Conservation (phyloP, 2,329 filamentous ascomycete species). For the Fusarium verrucosum region DNA sequence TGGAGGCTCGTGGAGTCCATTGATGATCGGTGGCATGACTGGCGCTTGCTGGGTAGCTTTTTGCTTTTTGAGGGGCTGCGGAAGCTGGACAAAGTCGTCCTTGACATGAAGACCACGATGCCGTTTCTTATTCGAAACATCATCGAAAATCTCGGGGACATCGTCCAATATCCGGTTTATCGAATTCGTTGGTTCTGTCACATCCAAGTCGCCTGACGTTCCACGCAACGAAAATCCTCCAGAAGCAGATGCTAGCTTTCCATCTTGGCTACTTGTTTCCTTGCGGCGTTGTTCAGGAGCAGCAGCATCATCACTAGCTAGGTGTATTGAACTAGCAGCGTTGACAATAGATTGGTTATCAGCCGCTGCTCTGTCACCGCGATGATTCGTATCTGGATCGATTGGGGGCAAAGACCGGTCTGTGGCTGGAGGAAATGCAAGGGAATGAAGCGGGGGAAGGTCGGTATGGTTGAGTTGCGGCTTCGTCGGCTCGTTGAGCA, state of each 20-base stretch:
- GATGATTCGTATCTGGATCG: slow-evolving; percentile 59
- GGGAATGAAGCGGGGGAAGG: slow-evolving; percentile 63
- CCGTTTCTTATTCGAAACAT: slow-evolving; percentile 64
- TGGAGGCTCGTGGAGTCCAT: slow-evolving; percentile 69
- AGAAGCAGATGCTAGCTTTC: slow-evolving; percentile 37
- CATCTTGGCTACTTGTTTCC: slow-evolving; percentile 37
- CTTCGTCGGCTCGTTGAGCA: slow-evolving; percentile 66
- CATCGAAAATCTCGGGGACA: slow-evolving; percentile 54
- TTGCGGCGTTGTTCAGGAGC: slow-evolving; percentile 37
- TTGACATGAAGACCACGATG: slow-evolving; percentile 58
- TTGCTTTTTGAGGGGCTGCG: slow-evolving; percentile 71
- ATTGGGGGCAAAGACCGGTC: slow-evolving; percentile 62
- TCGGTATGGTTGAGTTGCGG: slow-evolving; percentile 61
- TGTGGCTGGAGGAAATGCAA: slow-evolving; percentile 55
- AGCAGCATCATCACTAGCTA: slow-evolving; percentile 35
- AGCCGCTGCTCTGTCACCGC: slow-evolving; percentile 48
- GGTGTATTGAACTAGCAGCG: slow-evolving; percentile 27
- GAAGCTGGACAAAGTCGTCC: slow-evolving; percentile 71
- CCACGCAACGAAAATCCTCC: slow-evolving; percentile 52
- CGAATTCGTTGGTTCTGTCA: slow-evolving; percentile 53
- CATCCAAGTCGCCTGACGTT: slow-evolving; percentile 53
- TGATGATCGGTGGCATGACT: slow-evolving; percentile 70
- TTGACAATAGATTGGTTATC: slow-evolving; percentile 31
- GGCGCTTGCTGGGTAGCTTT: slow-evolving; percentile 65
- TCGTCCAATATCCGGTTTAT: slow-evolving; percentile 60